phyloP scores from a whole-genome alignment of 2,329 filamentous ascomycete genomes.

The Phyllosticta ampelicida region DNA sequence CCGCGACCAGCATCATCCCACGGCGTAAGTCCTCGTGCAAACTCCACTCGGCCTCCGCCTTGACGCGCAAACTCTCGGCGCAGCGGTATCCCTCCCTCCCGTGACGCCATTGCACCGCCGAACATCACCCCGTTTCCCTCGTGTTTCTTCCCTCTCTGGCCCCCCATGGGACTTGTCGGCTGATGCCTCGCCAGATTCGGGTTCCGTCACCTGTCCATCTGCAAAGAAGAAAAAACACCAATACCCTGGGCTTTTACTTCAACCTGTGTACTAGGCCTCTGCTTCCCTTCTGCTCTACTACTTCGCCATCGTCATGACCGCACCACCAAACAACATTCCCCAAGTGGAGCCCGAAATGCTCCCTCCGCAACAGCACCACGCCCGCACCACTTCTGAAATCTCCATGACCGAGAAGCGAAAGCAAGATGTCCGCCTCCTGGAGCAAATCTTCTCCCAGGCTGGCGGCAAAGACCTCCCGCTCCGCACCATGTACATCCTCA shows the following conservation, averaged over 20 bases:
- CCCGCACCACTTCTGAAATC: conserved; percentile 27
- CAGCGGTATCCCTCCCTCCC: not conserved
- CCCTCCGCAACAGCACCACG: conserved; percentile 2
- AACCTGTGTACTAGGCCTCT: conserved; percentile 3
- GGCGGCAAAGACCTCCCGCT: conserved; percentile 55
- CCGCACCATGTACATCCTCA: conserved; percentile 57
- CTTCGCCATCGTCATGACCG: conserved; percentile 4
- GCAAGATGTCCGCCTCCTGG: conserved; percentile 23
- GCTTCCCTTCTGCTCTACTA: not conserved
- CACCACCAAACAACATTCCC: conserved; percentile 4
- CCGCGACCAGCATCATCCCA: not conserved
- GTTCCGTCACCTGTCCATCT: not conserved
- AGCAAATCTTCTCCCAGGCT: conserved; percentile 47
- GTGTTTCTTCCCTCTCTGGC: not conserved
- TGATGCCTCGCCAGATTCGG: not conserved
- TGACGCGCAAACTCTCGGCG: not conserved
- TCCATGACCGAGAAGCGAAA: conserved; percentile 15
- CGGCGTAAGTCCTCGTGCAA: not conserved
- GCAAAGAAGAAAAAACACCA: not conserved
- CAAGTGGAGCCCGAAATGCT: conserved; percentile 3
- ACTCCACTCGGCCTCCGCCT: not conserved
- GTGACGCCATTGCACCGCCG: not conserved
- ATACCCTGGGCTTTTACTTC: not conserved
- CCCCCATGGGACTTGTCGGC: not conserved
- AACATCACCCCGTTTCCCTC: not conserved